phyloP scores from a whole-genome alignment of 352 stramenopile species.

The Aphanomyces cochlioides region DNA sequence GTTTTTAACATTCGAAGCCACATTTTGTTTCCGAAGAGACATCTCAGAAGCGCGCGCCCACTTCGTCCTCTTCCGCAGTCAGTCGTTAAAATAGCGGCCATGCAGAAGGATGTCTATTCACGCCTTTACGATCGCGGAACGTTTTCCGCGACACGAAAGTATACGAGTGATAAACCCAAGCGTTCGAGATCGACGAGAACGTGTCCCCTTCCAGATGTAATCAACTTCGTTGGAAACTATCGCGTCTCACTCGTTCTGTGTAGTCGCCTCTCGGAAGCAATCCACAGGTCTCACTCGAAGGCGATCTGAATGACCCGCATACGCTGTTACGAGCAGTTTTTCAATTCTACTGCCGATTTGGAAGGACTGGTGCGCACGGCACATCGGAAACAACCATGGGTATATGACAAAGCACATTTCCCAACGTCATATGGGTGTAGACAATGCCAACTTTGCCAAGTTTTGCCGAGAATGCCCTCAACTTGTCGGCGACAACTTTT shows the following conservation, averaged over 20 bases:
- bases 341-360: conserved; percentile 82
- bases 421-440: conserved; percentile 30
- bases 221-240: no score
- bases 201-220: background rate
- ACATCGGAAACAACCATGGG: conserved; percentile 60
- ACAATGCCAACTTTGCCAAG: conserved; percentile 83
- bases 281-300: conserved; percentile 36
- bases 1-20: no score
- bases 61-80: no score
- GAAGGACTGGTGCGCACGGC: conserved; percentile 60
- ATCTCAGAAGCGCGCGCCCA: no score
- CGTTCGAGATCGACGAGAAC: background rate
- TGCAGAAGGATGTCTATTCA: background rate
- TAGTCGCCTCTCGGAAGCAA: no score
- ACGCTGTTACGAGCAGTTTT: conserved; percentile 75
- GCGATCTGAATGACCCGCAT: conserved; percentile 74
- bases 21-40: no score
- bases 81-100: background rate
- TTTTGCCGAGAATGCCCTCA: conserved; percentile 71
- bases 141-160: background rate
- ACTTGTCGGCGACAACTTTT: conserved; percentile 53
- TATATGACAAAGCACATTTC: conserved; percentile 32
- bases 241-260: no score
- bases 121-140: background rate
- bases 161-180: background rate